Conservation (phyloP, 495 filamentous ascomycete species). For the Hypomontagnella monticulosa region DNA sequence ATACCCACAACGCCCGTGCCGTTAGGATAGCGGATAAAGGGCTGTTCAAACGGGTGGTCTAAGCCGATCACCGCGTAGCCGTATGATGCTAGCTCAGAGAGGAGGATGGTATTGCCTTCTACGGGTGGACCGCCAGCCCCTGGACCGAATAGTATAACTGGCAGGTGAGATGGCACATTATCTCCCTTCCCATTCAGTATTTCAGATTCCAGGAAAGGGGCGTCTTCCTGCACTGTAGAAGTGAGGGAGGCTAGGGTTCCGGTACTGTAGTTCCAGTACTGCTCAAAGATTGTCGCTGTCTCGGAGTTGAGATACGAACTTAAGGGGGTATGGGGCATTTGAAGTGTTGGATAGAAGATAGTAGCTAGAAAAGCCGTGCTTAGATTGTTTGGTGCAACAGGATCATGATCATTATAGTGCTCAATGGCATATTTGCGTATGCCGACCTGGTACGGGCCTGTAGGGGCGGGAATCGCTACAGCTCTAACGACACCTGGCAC, state of each 20-base stretch:
- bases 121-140: constrained; percentile 43
- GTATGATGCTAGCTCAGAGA: constrained; percentile 57
- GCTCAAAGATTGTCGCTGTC: constrained; percentile 29
- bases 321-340: constrained; percentile 25
- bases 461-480: constrained; percentile 26
- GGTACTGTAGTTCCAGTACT: constrained; percentile 29
- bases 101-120: constrained; percentile 48
- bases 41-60: constrained; percentile 60
- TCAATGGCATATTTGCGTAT: constrained; percentile 31
- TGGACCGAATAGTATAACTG: constrained; percentile 41
- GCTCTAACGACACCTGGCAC: constrained; percentile 1
- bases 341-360: constrained; percentile 42
- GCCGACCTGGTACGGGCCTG: constrained; percentile 38
- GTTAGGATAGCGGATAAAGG: constrained; percentile 60
- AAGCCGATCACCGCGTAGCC: constrained; percentile 60
- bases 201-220: constrained; percentile 20
- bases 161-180: background rate
- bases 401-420: constrained; percentile 32
- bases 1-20: constrained; percentile 48
- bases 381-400: constrained; percentile 41
- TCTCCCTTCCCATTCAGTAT: background rate
- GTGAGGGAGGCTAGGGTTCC: constrained; percentile 37
- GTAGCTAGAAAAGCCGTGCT: constrained; percentile 42
- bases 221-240: constrained; percentile 33
- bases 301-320: constrained; percentile 40